These are phyloP conservation scores for Phytophthora colocasiae DNA, from an alignment of 352 stramenopile species.

Conservation along the genomic window DNA sequence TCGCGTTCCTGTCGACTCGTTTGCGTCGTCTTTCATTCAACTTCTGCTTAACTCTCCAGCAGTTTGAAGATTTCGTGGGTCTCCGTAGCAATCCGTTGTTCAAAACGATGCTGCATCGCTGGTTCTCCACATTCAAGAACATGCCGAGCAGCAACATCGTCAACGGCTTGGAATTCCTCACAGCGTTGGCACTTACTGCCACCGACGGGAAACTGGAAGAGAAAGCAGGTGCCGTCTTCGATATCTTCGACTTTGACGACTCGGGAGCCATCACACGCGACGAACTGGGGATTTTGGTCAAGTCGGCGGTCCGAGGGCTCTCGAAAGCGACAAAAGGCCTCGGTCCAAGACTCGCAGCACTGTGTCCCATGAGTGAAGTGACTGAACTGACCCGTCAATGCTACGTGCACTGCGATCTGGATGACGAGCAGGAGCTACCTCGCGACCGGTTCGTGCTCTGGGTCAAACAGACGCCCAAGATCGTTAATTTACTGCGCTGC, in stretches of 20 bases:
- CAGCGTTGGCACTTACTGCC: conserved; percentile 58
- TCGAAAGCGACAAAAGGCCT: conserved; percentile 74
- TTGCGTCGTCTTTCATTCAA: conserved; percentile 78
- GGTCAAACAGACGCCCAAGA: conserved; percentile 76
- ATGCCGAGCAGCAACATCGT: conserved; percentile 64
- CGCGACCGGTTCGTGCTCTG: conserved; percentile 61
- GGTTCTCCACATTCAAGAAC: conserved; percentile 79
- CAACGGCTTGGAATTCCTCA: conserved; percentile 76
- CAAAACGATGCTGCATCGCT: conserved; percentile 52
- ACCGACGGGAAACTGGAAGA: conserved; percentile 63
- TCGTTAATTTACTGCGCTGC: conserved; percentile 73
- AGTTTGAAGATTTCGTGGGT: conserved; percentile 74
- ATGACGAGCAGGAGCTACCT: conserved; percentile 70
- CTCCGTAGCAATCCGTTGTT: conserved; percentile 70
- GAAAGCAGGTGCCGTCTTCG: conserved; percentile 69
- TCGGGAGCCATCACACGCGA: conserved; percentile 74
- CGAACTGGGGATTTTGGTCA: conserved; percentile 78
- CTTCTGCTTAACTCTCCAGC: conserved; percentile 67
- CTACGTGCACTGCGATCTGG: conserved; percentile 69
- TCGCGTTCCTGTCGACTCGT: conserved; percentile 59
- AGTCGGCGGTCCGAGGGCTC: conserved; percentile 69
- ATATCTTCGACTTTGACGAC: conserved; percentile 81
- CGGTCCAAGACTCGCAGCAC: conserved; percentile 53
- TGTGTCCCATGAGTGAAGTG: conserved; percentile 73
- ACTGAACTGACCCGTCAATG: conserved; percentile 65